Base-by-base conservation (phyloP, 805 yeast genomes). In the Yamadazyma tumulicola region DNA sequence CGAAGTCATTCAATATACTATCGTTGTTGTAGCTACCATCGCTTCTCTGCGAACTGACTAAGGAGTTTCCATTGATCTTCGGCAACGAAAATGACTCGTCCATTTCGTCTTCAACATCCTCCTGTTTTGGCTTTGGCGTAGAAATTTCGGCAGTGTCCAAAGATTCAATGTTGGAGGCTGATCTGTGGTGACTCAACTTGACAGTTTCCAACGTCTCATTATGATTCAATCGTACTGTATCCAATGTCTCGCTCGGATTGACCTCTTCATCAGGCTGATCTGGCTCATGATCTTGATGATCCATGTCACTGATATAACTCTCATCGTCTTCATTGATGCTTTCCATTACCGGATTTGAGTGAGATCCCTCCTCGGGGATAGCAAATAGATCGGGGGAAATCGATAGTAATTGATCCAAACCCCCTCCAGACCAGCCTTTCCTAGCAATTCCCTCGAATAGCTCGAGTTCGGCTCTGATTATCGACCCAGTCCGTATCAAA, bases 371-470 rank as follows among this genome's bases (percentile, higher is more conserved):
- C 14, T 43, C 45, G 19, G 33, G 34, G 3, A 35, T 31, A n/a
- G 52, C 59, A 37, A 59, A 57, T 16, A 59, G 36, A 52, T 83
- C 93, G 1, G 83, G 81, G 24, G 85, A 77, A 21, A 72, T 64
- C 1, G 76, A 64, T 16, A 84, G 61, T 34, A 84, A 60, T 17
- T 74, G 79, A 50, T 86, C 95, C 21, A 87, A 60, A 0, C 95
- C 95, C 18, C 91, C 93, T 10, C 94, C 95, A 4, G 82, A 72
- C 85, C 88, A 81, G 4, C 94, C 93, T 51, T 87, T 87, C 37
- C 77, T 69, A 0, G 95, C 94, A 15, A 87, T 77, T 18, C 83
- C 81, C 49, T 85, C 95, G 47, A 76, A 78, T 13, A 86, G 77
- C 48, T 85, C 93, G 12, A 87, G 77, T 52, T 87, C 91, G 2